These are phyloP conservation scores for Puccinia hordei DNA, from an alignment of 1,284 basidiomycete species.

Conservation along the genomic window DNA sequence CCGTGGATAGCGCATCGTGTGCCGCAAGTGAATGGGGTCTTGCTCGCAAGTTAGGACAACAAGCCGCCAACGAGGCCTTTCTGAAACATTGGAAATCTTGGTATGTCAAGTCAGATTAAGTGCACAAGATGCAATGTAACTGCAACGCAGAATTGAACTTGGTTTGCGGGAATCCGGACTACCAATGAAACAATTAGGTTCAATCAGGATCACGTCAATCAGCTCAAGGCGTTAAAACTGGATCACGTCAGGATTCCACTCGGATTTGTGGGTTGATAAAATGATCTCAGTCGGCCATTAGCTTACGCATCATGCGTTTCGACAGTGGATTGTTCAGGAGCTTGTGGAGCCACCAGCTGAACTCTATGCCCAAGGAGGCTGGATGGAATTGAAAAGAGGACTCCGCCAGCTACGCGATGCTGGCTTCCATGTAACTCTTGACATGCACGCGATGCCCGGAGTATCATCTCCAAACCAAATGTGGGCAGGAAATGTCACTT, in stretches of 20 bases:
- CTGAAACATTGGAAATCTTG: conserved; percentile 66
- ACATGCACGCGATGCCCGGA: conserved; percentile 70
- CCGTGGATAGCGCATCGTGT: conserved; percentile 64
- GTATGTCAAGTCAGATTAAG: conserved; percentile 47
- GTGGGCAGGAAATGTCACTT: conserved; percentile 71
- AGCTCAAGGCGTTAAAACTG: conserved; percentile 65
- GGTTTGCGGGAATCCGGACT: not conserved
- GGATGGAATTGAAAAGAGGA: conserved; percentile 63
- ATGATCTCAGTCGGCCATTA: not conserved
- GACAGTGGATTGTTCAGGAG: conserved; percentile 71
- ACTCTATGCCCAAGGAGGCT: conserved; percentile 70
- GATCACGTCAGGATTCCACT: conserved; percentile 76
- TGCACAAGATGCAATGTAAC: not conserved
- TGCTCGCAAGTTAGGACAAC: conserved; percentile 65
- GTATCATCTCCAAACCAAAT: conserved; percentile 66
- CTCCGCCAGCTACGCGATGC: conserved; percentile 37
- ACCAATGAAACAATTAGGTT: conserved; percentile 65
- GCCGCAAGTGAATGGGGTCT: conserved; percentile 66
- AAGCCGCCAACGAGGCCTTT: conserved; percentile 67
- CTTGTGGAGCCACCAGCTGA: conserved; percentile 69
- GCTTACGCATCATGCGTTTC: not conserved
- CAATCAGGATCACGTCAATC: conserved; percentile 66
- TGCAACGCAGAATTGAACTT: not conserved
- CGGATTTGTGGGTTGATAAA: conserved; percentile 63
- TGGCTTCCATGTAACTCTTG: conserved; percentile 35